Percentiles rank a stretch among this genome's conserved stretches.
phyloP scores from a whole-genome alignment of 2,329 filamentous ascomycete species.

The Colletotrichum orbiculare region DNA sequence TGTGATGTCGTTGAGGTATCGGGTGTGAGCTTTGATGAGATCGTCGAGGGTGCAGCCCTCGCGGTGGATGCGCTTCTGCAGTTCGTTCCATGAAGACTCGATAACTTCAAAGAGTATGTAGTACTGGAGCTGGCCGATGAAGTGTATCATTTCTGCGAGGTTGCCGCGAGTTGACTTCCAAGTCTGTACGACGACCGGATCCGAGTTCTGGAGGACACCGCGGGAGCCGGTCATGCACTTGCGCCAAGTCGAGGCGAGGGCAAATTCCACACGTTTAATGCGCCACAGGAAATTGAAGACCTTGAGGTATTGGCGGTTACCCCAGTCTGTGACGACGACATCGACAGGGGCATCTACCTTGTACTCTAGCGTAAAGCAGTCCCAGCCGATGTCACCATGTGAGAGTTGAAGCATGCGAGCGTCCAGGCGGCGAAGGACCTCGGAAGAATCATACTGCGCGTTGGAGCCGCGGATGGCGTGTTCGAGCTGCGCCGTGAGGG shows the following conservation, averaged over 20 bases:
- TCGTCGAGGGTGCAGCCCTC: constrained; percentile 94
- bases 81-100: constrained; percentile 92
- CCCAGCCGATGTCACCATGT: constrained; percentile 98
- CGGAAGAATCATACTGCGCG: constrained; percentile 92
- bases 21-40: constrained; percentile 89
- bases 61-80: constrained; percentile 84
- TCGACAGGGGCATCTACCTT: constrained; percentile 97
- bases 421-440: constrained; percentile 90
- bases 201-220: constrained; percentile 84
- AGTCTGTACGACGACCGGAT: constrained; percentile 75
- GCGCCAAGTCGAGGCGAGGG: constrained; percentile 89
- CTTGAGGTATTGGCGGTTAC: constrained; percentile 95
- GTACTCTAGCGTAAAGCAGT: constrained; percentile 98
- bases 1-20: constrained; percentile 93
- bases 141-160: constrained; percentile 98
- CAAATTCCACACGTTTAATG: constrained; percentile 97
- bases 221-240: constrained; percentile 95
- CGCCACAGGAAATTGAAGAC: constrained; percentile 99
- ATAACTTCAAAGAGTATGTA: constrained; percentile 99
- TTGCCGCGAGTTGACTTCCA: constrained; percentile 93
- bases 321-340: constrained; percentile 96
- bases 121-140: constrained; percentile 96
- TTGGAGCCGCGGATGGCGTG: constrained; percentile 98
- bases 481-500: constrained; percentile 95
- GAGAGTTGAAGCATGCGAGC: constrained; percentile 98